Evolutionary conservation across 148 eudicot species (phyloP).

Genomic region (Vaccinium macrocarpon): DNA sequence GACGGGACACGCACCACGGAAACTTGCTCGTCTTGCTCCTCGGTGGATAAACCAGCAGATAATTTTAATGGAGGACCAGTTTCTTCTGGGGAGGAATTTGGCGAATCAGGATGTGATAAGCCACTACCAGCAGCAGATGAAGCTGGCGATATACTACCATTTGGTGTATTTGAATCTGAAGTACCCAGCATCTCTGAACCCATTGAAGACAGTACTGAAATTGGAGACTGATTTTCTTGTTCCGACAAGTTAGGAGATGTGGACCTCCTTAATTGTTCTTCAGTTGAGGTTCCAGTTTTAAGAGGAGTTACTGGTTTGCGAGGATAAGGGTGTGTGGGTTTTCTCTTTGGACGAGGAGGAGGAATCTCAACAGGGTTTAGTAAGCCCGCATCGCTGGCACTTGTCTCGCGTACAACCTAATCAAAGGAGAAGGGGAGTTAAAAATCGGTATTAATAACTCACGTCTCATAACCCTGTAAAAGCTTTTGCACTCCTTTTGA

Average conservation of each 20-base stretch:
- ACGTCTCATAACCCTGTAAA: conserved; percentile 20
- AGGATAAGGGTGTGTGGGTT: conserved; percentile 89
- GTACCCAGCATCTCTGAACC: conserved; percentile 47
- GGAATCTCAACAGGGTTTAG: conserved; percentile 74
- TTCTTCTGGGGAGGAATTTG: conserved; percentile 24
- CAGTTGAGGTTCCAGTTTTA: conserved; percentile 31
- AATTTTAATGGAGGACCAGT: conserved; percentile 22
- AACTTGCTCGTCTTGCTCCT: conserved; percentile 36
- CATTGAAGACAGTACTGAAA: conserved; percentile 65
- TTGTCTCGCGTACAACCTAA: conserved; percentile 79
- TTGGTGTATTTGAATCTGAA: conserved; percentile 41
- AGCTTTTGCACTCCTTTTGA: conserved; percentile 36
- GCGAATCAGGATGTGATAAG: conserved; percentile 24
- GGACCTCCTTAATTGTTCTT: conserved; percentile 39
- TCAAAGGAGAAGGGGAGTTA: conserved; percentile 19
- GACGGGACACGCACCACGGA: conserved; percentile 43
- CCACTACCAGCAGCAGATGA: conserved; percentile 41
- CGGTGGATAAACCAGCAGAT: conserved; percentile 20
- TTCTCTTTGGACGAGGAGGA: conserved; percentile 93
- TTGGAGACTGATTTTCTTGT: conserved; percentile 67
- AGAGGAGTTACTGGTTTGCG: conserved; percentile 53
- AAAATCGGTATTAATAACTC: not conserved
- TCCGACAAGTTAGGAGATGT: conserved; percentile 50
- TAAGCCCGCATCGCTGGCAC: conserved; percentile 29
- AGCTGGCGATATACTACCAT: conserved; percentile 44